phyloP scores from a whole-genome alignment of 1,139 yeast species.

The Meyerozyma carpophila region DNA sequence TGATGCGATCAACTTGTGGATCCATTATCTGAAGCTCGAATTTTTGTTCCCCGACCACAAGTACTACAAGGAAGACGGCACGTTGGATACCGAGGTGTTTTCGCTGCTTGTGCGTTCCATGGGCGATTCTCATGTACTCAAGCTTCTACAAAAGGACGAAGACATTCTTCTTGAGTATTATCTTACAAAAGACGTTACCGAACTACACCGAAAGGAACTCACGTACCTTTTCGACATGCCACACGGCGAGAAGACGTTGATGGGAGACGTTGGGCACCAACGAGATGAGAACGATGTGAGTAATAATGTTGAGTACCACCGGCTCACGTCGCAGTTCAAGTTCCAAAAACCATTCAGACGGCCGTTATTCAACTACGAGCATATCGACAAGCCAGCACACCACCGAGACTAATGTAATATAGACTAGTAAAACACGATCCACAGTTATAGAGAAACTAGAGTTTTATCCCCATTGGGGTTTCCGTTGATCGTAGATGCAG shows the following conservation, averaged over 20 bases:
- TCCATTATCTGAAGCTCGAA: constrained; percentile 15
- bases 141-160: constrained; percentile 11
- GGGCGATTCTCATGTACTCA: constrained; percentile 8
- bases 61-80: constrained; percentile 8
- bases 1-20: constrained; percentile 22
- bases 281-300: constrained; percentile 9
- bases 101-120: constrained; percentile 16
- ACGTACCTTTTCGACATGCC: constrained; percentile 19
- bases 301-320: constrained; percentile 13
- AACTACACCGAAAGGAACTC: constrained; percentile 22
- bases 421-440: background rate
- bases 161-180: constrained; percentile 27
- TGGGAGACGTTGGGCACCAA: constrained; percentile 14
- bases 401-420: constrained; percentile 7
- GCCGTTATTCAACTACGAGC: constrained; percentile 20
- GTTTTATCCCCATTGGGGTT: background rate
- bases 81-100: constrained; percentile 14
- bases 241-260: constrained; percentile 13
- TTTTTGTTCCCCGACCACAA: constrained; percentile 13
- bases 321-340: constrained; percentile 13
- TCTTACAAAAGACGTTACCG: constrained; percentile 24
- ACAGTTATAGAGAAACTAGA: too few species aligned
- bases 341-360: constrained; percentile 19
- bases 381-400: constrained; percentile 17
- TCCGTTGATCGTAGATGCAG: background rate